Evolutionary conservation across 176 grass and related monocot species (phyloP).

Genomic region (Musa beccarii): DNA sequence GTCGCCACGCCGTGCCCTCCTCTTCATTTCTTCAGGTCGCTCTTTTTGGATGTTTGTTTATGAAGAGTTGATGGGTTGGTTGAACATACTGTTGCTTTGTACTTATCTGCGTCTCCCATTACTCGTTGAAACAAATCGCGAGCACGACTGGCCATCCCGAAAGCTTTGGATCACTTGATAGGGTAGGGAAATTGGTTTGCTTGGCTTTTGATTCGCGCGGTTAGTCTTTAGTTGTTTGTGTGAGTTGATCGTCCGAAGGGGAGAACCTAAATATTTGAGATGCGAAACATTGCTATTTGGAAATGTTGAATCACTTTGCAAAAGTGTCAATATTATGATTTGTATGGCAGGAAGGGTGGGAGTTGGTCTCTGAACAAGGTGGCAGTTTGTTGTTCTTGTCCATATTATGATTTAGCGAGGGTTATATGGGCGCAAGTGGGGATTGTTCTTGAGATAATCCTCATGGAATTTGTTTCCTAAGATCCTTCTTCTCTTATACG

Average conservation of each 20-base stretch:
- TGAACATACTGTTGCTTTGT: background rate
- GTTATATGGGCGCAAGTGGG: no score
- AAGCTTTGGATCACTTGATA: background rate
- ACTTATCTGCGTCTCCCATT: background rate
- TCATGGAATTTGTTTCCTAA: background rate
- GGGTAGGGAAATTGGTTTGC: background rate
- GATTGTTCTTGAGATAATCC: background rate
- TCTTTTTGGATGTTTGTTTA: background rate
- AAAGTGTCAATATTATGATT: no score
- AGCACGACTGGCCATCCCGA: background rate
- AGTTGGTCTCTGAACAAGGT: no score
- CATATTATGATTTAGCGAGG: no score
- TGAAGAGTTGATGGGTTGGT: background rate
- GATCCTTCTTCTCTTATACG: background rate
- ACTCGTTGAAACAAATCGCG: background rate
- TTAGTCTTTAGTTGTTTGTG: no score
- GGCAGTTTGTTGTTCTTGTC: no score
- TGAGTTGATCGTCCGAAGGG: background rate
- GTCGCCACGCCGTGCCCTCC: slow-evolving; percentile 12
- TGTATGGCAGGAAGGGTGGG: no score
- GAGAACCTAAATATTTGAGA: background rate
- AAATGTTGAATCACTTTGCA: no score
- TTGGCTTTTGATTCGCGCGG: background rate
- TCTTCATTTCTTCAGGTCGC: background rate
- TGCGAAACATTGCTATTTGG: no score